Evolutionary conservation across 2,329 filamentous ascomycete species (phyloP).

Genomic region (Cyphellophora attinorum): DNA sequence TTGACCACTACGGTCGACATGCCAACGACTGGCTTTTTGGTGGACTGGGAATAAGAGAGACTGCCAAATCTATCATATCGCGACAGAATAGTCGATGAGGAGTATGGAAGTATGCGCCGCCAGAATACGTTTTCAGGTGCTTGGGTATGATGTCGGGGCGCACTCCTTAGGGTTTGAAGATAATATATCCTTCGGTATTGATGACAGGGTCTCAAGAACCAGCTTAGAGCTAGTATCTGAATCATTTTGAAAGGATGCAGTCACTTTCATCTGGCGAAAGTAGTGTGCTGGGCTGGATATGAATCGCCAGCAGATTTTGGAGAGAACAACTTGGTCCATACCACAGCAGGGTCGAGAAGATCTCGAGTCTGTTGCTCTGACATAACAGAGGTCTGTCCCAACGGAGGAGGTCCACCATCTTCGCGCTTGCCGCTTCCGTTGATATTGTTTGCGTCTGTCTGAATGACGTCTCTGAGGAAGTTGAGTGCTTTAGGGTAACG

Average conservation of each 20-base stretch:
- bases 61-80: constrained; percentile 22
- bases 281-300: constrained; percentile 1
- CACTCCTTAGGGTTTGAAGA: too few species aligned
- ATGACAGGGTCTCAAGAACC: too few species aligned
- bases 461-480: constrained; percentile 1
- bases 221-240: too few species aligned
- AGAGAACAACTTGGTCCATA: background rate
- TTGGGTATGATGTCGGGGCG: too few species aligned
- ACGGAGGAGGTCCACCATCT: background rate
- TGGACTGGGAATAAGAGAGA: constrained; percentile 37
- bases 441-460: background rate
- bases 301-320: background rate
- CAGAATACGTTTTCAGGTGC: too few species aligned
- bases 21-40: constrained; percentile 44
- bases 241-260: too few species aligned
- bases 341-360: background rate
- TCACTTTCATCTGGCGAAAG: background rate
- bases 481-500: constrained; percentile 1
- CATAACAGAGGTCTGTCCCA: background rate
- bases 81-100: constrained; percentile 53
- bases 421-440: constrained; percentile 1
- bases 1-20: constrained; percentile 38
- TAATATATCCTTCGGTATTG: too few species aligned
- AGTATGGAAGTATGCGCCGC: too few species aligned
- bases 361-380: background rate